Percentiles rank a stretch among this genome's conserved stretches.
Conservation (phyloP, 2,329 filamentous ascomycete species). For the Fusarium compactum region DNA sequence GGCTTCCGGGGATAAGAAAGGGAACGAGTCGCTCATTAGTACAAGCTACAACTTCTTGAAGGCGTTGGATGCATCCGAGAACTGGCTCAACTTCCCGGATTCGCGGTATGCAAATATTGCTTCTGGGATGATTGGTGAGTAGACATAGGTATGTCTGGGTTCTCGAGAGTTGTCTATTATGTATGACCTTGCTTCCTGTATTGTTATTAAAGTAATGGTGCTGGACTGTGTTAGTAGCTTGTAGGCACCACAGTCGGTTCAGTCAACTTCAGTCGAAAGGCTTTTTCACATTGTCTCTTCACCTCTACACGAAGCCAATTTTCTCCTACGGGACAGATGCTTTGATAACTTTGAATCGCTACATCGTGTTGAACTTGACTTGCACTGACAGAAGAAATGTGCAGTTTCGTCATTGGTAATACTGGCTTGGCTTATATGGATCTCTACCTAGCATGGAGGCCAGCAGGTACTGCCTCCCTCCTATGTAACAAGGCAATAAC, state of each 20-base stretch:
- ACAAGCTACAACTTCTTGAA: slow-evolving; percentile 22
- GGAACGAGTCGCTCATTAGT: slow-evolving; percentile 27
- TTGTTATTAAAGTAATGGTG: not conserved
- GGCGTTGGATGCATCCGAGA: slow-evolving; percentile 20
- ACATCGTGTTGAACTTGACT: not conserved
- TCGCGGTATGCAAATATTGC: slow-evolving; percentile 68
- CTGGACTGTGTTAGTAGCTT: not conserved
- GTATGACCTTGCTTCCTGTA: not conserved
- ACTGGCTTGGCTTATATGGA: not conserved
- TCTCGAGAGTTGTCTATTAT: not conserved
- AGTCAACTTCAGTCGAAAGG: not conserved
- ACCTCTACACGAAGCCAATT: too few relatives aligned
- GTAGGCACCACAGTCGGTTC: not conserved
- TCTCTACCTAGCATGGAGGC: too few relatives aligned
- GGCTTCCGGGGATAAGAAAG: slow-evolving; percentile 31
- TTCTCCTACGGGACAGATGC: not conserved
- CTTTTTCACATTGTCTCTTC: not conserved
- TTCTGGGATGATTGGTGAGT: slow-evolving; percentile 15
- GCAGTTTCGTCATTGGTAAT: not conserved
- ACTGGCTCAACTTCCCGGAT: slow-evolving; percentile 39
- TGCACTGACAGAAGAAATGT: not conserved
- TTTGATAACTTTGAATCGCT: not conserved
- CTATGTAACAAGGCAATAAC: not conserved
- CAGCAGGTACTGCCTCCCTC: not conserved
- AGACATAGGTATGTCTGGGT: not conserved